A percentile compares a stretch with the other conserved stretches of the same genome.
phyloP scores from a whole-genome alignment of 352 stramenopile genomes.

The Pythium rhizo-oryzae region DNA sequence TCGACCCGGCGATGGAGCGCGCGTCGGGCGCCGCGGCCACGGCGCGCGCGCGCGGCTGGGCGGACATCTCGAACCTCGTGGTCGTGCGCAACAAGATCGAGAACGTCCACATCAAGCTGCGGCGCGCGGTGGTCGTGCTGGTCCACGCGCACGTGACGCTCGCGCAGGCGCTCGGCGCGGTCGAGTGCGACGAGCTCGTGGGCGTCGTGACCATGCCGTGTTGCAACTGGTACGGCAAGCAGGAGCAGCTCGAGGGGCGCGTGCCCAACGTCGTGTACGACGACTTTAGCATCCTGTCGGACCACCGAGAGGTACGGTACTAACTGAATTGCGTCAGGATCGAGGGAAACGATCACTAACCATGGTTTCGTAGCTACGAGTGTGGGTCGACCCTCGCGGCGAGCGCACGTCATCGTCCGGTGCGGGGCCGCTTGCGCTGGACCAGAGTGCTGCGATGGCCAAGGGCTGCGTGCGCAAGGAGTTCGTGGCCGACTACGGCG shows the following conservation, averaged over 20 bases:
- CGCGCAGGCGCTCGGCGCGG: slow-evolving; percentile 62
- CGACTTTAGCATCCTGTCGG: slow-evolving; percentile 81
- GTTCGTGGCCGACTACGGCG: slow-evolving; percentile 31
- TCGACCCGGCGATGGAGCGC: slow-evolving; percentile 76
- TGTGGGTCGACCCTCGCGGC: slow-evolving; percentile 41
- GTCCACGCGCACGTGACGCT: slow-evolving; percentile 85
- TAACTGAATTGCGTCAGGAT: neutral
- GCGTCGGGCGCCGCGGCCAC: slow-evolving; percentile 6
- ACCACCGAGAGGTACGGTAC: slow-evolving; percentile 64
- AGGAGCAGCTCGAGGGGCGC: slow-evolving; percentile 58
- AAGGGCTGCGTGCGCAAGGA: slow-evolving; percentile 58
- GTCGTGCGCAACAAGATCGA: slow-evolving; percentile 86
- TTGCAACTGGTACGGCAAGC: slow-evolving; percentile 83
- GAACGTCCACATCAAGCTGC: slow-evolving; percentile 68
- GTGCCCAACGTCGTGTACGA: slow-evolving; percentile 76
- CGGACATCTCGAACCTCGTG: slow-evolving; percentile 62
- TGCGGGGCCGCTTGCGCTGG: slow-evolving; percentile 10
- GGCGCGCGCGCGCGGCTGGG: slow-evolving; percentile 53
- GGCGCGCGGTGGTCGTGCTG: slow-evolving; percentile 63
- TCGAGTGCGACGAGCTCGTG: slow-evolving; percentile 60
- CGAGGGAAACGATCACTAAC: no score
- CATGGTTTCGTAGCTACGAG: slow-evolving; percentile 13
- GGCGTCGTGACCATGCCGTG: slow-evolving; percentile 77
- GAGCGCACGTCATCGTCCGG: slow-evolving; percentile 8
- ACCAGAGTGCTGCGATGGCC: slow-evolving; percentile 33